Conservation (phyloP, 2,329 filamentous ascomycete species). For the Amesomyces nigricolor region DNA sequence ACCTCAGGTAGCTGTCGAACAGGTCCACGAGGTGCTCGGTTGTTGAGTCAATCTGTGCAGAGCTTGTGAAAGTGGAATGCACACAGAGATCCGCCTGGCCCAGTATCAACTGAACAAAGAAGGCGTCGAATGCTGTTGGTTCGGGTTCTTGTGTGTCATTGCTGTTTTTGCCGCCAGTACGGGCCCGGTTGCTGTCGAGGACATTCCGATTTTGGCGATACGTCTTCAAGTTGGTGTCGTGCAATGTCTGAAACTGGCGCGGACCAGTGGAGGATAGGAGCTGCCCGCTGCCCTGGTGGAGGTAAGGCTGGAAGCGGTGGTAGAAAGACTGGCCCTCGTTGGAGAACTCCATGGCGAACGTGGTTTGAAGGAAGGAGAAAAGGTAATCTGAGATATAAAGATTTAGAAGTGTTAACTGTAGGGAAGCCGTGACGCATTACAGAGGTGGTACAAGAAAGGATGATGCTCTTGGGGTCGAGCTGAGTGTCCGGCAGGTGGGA, state of each 20-base stretch:
- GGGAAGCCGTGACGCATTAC: too few relatives aligned
- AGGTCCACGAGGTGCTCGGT: slow-evolving; percentile 14
- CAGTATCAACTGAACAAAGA: slow-evolving; percentile 18
- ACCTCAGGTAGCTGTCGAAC: slow-evolving; percentile 19
- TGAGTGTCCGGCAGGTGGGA: too few relatives aligned
- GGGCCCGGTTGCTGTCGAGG: not conserved
- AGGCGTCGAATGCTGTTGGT: slow-evolving; percentile 12
- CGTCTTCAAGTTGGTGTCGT: slow-evolving; percentile 4
- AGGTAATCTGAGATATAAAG: too few relatives aligned
- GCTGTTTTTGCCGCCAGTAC: slow-evolving; percentile 3
- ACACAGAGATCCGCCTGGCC: slow-evolving; percentile 15
- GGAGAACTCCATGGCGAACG: slow-evolving; percentile 15
- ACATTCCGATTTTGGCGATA: not conserved
- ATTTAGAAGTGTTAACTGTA: too few relatives aligned
- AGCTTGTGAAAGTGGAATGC: not conserved
- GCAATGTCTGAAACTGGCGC: not conserved
- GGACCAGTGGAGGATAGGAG: slow-evolving; percentile 13
- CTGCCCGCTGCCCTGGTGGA: not conserved
- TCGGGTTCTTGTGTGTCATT: not conserved
- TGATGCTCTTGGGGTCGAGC: too few relatives aligned
- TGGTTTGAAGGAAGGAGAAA: not conserved
- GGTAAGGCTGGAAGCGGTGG: slow-evolving; percentile 13
- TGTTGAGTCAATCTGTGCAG: not conserved
- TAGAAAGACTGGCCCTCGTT: slow-evolving; percentile 21
- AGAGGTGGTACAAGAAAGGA: too few relatives aligned